Evolutionary conservation across 2,329 filamentous ascomycete species (phyloP).

Genomic region (Sordariomycetes sp.): DNA sequence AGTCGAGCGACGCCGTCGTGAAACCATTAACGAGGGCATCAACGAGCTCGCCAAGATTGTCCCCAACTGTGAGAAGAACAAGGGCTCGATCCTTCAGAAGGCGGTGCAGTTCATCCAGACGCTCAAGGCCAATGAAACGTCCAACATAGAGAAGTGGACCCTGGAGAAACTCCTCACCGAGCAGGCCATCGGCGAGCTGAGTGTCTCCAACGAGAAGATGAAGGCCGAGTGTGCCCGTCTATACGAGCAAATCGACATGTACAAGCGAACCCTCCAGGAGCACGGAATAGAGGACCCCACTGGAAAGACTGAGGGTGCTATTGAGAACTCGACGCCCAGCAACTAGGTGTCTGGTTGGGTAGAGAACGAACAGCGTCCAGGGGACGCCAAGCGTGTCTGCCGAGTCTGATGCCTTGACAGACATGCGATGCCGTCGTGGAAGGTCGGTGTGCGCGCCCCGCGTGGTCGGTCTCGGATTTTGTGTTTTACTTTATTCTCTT

Average conservation of each 20-base stretch:
- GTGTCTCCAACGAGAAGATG: constrained; percentile 74
- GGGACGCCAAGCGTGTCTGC: background rate
- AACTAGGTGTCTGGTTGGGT: background rate
- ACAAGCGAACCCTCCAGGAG: constrained; percentile 57
- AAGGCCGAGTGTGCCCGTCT: constrained; percentile 68
- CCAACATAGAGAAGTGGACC: constrained; percentile 91
- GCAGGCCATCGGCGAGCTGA: constrained; percentile 80
- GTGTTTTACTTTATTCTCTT: background rate
- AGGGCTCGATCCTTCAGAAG: constrained; percentile 87
- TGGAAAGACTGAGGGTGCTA: constrained; percentile 4
- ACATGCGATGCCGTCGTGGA: background rate
- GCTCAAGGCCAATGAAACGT: constrained; percentile 83
- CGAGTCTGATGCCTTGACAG: background rate
- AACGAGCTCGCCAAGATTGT: constrained; percentile 97
- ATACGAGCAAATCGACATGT: constrained; percentile 65
- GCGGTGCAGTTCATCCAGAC: constrained; percentile 91
- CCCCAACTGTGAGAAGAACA: constrained; percentile 96
- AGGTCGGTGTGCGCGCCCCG: background rate
- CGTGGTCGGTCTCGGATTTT: background rate
- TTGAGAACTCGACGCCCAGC: background rate
- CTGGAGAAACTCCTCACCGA: constrained; percentile 82
- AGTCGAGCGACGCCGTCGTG: constrained; percentile 93
- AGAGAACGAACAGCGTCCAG: background rate
- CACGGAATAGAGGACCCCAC: constrained; percentile 32
- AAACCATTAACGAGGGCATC: constrained; percentile 98